phyloP scores from a whole-genome alignment of 768 basidiomycete genomes.

The Agaricus sinodeliciosus region DNA sequence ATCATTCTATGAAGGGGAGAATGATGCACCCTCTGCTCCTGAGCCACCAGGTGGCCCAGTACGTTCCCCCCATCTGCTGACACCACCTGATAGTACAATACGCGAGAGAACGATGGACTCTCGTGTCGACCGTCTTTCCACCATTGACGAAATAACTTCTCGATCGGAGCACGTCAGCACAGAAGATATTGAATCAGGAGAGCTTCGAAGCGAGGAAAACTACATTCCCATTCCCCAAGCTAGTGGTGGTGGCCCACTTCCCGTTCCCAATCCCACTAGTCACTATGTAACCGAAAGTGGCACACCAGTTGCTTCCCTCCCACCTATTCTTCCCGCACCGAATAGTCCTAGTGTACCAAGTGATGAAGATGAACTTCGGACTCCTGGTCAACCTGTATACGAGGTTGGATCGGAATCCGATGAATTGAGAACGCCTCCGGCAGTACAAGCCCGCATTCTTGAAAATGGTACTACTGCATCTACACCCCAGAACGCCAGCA shows the following conservation, averaged over 20 bases:
- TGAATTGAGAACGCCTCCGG: constrained; percentile 14
- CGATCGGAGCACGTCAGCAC: constrained; percentile 9
- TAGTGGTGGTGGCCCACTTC: constrained; percentile 16
- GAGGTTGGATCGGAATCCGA: constrained; percentile 7
- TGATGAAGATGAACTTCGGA: constrained; percentile 1
- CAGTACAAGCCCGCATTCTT: constrained; percentile 2
- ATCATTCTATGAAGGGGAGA: constrained; percentile 21
- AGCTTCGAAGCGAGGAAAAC: neutral
- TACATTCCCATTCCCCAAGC: constrained; percentile 3
- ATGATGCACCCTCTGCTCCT: constrained; percentile 21
- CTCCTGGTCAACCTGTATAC: neutral
- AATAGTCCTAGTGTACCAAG: neutral
- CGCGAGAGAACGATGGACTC: constrained; percentile 14
- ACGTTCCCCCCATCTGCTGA: constrained; percentile 23
- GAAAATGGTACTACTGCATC: neutral
- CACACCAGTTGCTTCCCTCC: neutral
- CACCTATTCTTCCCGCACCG: neutral
- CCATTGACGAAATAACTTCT: constrained; percentile 25
- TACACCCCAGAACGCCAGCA: neutral
- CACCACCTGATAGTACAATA: constrained; percentile 29
- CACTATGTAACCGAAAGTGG: constrained; percentile 7
- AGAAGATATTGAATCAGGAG: constrained; percentile 1
- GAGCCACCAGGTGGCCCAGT: constrained; percentile 16
- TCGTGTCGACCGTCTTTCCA: constrained; percentile 19
- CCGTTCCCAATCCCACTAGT: constrained; percentile 19